Evolutionary conservation across 2,329 filamentous ascomycete genomes (phyloP), one percentile per base, ranked within the genome.

Genomic region (Mycocentrospora acerina): DNA sequence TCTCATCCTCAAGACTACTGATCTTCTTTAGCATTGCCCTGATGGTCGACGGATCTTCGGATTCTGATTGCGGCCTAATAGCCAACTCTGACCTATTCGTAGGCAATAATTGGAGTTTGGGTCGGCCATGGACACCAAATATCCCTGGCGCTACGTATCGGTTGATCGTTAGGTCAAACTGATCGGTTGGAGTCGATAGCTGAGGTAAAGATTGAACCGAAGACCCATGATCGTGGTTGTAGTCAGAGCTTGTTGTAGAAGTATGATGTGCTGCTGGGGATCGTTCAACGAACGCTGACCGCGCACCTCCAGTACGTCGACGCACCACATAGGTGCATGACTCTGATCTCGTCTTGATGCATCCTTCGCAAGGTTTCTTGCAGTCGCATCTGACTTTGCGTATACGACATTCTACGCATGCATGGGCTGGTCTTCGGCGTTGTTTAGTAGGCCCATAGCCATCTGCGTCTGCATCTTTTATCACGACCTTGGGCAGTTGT

Each of bases 311-410:
- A 17, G 36, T 19, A 16, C 43, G 39, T 11, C 39, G 35, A 22
- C 45, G 38, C 19, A 52, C 43, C 5, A 22, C 19, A 35, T 57
- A 61, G 5, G 59, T 58, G 40, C 59, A 61, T 7, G 50, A 56
- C n/a, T 48, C 32, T 14, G 49, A 56, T 28, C 55, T 50, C 14
- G 38, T 52, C 10, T 41, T 40, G 10, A 44, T 46, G 32, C 59
- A 64, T 14, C 49, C 48, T 19, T 44, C 45, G 40, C 59, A 64
- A 7, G 57, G 59, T 37, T 45, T 55, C 12, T 47, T 35, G 12
- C 54, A 48, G 40, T 64, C 53, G 32, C 60, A 64, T 38, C 52
- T 60, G 14, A 61, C 55, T 32, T 65, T 65, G 25, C 58, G 44
- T 39, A 42, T 48, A 19, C 59, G 48, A 33, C 59, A 65, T 42